Conservation (phyloP, 2,329 filamentous ascomycete genomes). For the Neoarthrinium moseri region DNA sequence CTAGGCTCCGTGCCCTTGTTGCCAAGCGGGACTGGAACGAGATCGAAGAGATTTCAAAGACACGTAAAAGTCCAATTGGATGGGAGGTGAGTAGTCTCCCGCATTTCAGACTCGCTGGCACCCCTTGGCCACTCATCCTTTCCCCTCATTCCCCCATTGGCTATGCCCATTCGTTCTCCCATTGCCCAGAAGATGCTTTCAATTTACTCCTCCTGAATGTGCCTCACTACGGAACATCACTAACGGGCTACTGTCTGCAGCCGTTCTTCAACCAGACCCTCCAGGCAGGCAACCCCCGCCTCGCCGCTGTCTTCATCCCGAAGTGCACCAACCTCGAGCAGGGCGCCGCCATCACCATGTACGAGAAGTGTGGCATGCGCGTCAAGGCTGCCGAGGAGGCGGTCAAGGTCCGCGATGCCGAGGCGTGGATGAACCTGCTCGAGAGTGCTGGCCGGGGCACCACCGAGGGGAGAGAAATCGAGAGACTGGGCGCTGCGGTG, state of each 20-base stretch:
- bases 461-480: constrained; percentile 72
- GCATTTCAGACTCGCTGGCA: no score
- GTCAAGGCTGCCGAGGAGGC: constrained; percentile 91
- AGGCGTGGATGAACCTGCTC: constrained; percentile 71
- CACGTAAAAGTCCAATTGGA: constrained; percentile 85
- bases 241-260: constrained; percentile 35
- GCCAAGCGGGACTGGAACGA: constrained; percentile 90
- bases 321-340: constrained; percentile 76
- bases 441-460: constrained; percentile 70
- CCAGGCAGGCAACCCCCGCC: constrained; percentile 83
- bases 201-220: no score
- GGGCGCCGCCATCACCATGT: constrained; percentile 81
- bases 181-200: no score
- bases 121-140: background rate
- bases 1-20: constrained; percentile 81
- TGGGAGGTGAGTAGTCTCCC: constrained; percentile 72
- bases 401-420: constrained; percentile 74
- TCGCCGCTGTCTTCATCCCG: constrained; percentile 80
- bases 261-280: constrained; percentile 91
- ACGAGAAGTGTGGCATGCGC: constrained; percentile 90
- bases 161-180: no score
- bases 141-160: background rate
- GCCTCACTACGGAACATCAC: background rate
- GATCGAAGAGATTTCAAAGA: constrained; percentile 79
- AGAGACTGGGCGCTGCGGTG: constrained; percentile 66